Conservation (phyloP, 768 basidiomycete species). For the Boletellus ananas region DNA sequence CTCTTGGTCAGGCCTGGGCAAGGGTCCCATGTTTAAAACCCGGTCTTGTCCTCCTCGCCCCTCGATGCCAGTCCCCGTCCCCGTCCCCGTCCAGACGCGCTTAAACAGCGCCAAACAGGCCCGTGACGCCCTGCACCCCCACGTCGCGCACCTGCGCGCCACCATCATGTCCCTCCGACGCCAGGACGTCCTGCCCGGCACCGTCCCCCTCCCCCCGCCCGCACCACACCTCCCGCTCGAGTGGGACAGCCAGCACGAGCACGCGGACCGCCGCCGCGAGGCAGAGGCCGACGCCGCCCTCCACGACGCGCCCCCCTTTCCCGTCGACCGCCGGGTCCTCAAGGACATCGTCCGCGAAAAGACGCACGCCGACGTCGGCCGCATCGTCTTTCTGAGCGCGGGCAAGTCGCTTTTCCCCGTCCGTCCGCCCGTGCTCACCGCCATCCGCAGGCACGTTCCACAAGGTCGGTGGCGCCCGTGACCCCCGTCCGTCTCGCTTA, state of each 20-base stretch:
- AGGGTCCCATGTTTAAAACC: not conserved
- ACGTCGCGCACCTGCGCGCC: conserved; percentile 2
- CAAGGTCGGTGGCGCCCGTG: conserved; percentile 51
- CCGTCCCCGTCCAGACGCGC: too few relatives aligned
- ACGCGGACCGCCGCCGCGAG: conserved; percentile 64
- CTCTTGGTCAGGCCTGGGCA: too few relatives aligned
- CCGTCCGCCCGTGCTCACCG: conserved; percentile 6
- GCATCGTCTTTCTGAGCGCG: conserved; percentile 70
- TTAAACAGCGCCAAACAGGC: not conserved
- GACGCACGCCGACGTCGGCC: conserved; percentile 59
- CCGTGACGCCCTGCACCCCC: not conserved
- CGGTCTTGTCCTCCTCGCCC: not conserved
- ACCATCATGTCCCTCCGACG: conserved; percentile 10
- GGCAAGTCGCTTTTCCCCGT: conserved; percentile 40
- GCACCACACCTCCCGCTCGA: conserved; percentile 31
- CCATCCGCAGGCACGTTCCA: conserved; percentile 71
- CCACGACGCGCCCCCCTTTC: conserved; percentile 64
- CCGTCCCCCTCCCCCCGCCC: conserved; percentile 14
- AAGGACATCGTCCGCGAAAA: conserved; percentile 77
- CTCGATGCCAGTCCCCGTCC: not conserved
- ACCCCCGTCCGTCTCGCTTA: too few relatives aligned
- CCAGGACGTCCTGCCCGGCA: conserved; percentile 16
- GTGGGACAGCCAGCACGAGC: conserved; percentile 74
- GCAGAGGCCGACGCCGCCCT: conserved; percentile 57
- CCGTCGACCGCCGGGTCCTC: conserved; percentile 69